Evolutionary conservation across 2,329 filamentous ascomycete species (phyloP), one percentile per base, ranked within the genome.

Genomic region (Exophiala lecanii-corni): DNA sequence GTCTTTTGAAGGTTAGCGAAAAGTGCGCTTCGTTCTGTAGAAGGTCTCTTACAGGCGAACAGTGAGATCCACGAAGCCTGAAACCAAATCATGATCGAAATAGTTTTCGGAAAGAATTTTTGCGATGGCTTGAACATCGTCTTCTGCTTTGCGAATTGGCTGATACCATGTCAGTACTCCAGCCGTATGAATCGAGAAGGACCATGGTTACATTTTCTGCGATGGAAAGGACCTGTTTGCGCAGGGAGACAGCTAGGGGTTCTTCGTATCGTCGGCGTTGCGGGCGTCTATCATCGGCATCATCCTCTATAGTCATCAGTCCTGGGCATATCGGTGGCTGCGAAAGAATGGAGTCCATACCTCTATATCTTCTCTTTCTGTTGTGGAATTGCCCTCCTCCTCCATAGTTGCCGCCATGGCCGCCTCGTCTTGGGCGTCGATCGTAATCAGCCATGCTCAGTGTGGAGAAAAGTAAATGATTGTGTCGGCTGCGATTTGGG

Each of bases 281-380:
- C 18, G 79, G 77, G 55, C 85, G 79, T 57, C 82, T 78, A 59
- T 91, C 84, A 57, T 81, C 77, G 45, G 89, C 81, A 57, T 94
- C 85, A 54, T 92, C 85, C 54, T 92, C 49, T 49, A 16, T 18
- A 18, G 10, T 26, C 15, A 5, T 48, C 19, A 47, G 41, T 26
- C 12, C 12, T 26, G 23, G 12, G 12, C 23, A 12, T 26, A 6
- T 7, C 23, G n/a, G n/a, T n/a, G n/a, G n/a, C n/a, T n/a, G n/a
- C n/a, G n/a, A n/a, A 18, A 10, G 36, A 35, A 38, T 32, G 20
- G 20, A 44, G 36, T 42, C 56, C 71, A 55, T 63, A 89, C 88
- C 88, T 85, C 86, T 76, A 61, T 82, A 84, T 61, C 88, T 78
- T 58, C 84, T 76, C 69, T 94, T 94, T 63, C 84, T 81, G 57